These are phyloP conservation scores for Chrysanthemum seticuspe DNA, from an alignment of 129 eudicot species.

Conservation along the genomic window DNA sequence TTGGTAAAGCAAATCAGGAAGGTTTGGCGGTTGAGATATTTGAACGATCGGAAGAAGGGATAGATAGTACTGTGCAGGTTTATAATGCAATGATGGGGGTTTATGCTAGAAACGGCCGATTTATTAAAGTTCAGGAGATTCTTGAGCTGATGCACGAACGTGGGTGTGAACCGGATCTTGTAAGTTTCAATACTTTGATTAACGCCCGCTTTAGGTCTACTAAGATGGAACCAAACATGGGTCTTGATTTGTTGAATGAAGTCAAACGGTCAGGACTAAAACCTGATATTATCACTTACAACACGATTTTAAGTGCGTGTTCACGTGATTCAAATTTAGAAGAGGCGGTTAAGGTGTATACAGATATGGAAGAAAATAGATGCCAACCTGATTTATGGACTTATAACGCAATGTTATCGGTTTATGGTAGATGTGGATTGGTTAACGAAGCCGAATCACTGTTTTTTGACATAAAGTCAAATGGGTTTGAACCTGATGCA, in stretches of 20 bases:
- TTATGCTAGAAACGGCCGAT: slow-evolving; percentile 79
- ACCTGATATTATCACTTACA: slow-evolving; percentile 93
- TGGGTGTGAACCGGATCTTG: slow-evolving; percentile 83
- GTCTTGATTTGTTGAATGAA: slow-evolving; percentile 57
- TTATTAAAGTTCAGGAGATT: slow-evolving; percentile 69
- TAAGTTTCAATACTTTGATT: slow-evolving; percentile 85
- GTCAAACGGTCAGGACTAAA: slow-evolving; percentile 72
- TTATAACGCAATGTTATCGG: slow-evolving; percentile 91
- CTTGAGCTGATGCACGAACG: slow-evolving; percentile 71
- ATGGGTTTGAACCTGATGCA: slow-evolving; percentile 87
- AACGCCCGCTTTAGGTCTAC: slow-evolving; percentile 87
- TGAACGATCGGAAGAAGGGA: slow-evolving; percentile 56
- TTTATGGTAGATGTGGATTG: slow-evolving; percentile 85
- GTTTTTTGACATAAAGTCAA: slow-evolving; percentile 59
- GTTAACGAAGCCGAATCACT: slow-evolving; percentile 63
- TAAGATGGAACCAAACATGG: slow-evolving; percentile 64
- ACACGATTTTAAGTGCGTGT: slow-evolving; percentile 90
- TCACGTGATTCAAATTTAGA: slow-evolving; percentile 84
- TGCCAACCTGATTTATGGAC: slow-evolving; percentile 99
- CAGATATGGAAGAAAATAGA: slow-evolving; percentile 69
- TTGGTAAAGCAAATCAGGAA: slow-evolving; percentile 96
- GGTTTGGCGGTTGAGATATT: slow-evolving; percentile 84
- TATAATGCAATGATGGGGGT: slow-evolving; percentile 99
- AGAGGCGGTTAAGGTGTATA: slow-evolving; percentile 73
- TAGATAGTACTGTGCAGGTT: slow-evolving; percentile 72